Conservation (phyloP, 352 stramenopile species). For the Phytophthora parvispora region DNA sequence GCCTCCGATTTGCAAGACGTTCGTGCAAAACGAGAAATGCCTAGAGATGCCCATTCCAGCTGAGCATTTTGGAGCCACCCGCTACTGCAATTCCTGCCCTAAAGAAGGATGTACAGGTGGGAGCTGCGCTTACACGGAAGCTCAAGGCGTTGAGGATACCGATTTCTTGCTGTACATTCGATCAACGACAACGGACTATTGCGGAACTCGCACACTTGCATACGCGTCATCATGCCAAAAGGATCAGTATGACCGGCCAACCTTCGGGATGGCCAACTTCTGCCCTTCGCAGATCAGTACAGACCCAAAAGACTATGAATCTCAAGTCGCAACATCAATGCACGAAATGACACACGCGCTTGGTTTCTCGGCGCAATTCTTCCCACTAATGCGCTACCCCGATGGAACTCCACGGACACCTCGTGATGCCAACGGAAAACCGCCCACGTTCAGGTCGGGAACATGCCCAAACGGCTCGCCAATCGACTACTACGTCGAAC, state of each 20-base stretch:
- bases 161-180: constrained; percentile 86
- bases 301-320: constrained; percentile 61
- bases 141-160: constrained; percentile 49
- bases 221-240: constrained; percentile 88
- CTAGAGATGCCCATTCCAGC: constrained; percentile 80
- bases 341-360: constrained; percentile 89
- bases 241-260: constrained; percentile 87
- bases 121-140: constrained; percentile 43
- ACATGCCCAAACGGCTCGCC: constrained; percentile 69
- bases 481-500: constrained; percentile 49
- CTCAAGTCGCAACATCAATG: constrained; percentile 74
- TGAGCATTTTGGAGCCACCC: constrained; percentile 66
- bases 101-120: constrained; percentile 51
- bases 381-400: constrained; percentile 73
- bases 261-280: constrained; percentile 89
- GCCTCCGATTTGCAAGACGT: constrained; percentile 62
- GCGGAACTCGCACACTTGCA: constrained; percentile 59
- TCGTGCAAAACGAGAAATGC: constrained; percentile 64
- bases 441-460: constrained; percentile 31
- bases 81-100: constrained; percentile 54
- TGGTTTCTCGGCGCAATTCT: constrained; percentile 84
- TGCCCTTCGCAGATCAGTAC: constrained; percentile 77
- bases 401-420: constrained; percentile 76
- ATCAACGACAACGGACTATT: constrained; percentile 60
- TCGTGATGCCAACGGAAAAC: constrained; percentile 54